Evolutionary conservation across 345 rosid species (phyloP).

Genomic region (Draba incana): DNA sequence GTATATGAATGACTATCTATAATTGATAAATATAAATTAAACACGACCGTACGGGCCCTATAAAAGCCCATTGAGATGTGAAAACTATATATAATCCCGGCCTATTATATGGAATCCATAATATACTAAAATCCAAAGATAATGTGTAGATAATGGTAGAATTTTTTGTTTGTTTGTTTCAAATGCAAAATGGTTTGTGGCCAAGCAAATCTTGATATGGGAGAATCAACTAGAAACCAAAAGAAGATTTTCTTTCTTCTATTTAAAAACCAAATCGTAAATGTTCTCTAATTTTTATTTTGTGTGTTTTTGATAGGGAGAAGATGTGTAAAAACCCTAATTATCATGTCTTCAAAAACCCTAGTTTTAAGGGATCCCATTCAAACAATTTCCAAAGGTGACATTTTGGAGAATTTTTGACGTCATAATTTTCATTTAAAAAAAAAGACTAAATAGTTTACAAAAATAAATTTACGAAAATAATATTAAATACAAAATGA

Average conservation of each 20-base stretch:
- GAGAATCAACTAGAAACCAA: constrained; percentile 27
- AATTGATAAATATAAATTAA: not conserved
- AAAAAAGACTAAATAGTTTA: not conserved
- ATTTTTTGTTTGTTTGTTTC: not conserved
- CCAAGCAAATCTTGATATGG: constrained; percentile 32
- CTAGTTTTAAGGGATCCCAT: not conserved
- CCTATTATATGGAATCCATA: constrained; percentile 5
- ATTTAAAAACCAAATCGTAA: constrained; percentile 1
- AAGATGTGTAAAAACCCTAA: constrained; percentile 25
- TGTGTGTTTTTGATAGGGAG: not conserved
- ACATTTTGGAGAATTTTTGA: constrained; percentile 2
- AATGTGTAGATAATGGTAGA: constrained; percentile 23
- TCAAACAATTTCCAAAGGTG: not conserved
- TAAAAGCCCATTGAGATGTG: constrained; percentile 23
- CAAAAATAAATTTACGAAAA: not conserved
- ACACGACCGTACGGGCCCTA: not conserved
- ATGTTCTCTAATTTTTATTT: not conserved
- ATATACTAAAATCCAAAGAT: constrained; percentile 12
- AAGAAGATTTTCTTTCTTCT: constrained; percentile 7
- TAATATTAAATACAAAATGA: not conserved
- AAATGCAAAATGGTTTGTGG: constrained; percentile 24
- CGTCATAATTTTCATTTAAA: not conserved
- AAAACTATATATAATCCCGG: not conserved
- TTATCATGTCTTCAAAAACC: constrained; percentile 12
- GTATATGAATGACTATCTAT: too few relatives aligned